Base-by-base conservation (phyloP, 2,329 filamentous ascomycete genomes). In the Proliferodiscus dingleyae region DNA sequence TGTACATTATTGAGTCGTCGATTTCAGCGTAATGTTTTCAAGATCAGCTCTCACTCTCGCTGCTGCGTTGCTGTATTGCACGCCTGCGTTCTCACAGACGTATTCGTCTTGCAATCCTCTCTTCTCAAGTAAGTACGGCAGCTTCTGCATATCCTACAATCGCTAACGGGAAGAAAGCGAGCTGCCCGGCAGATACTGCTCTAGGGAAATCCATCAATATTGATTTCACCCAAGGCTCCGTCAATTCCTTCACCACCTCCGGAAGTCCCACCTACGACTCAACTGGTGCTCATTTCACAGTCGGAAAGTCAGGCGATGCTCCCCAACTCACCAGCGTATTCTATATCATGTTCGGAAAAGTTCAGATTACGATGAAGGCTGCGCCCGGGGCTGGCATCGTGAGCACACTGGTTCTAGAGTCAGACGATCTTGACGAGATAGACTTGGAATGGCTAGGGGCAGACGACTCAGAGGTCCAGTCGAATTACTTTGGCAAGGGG, bases 281-380 rank as follows among this genome's bases (percentile, higher is more conserved):
- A 46, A 78, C 90, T 63, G 93, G 93, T 48, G 90, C 78, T 21
- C 79, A 78, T 13, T 94, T 98, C 65, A 89, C 87, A 21, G 83
- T 98, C 42, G 68, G 80, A 42, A 71, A 82, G 61, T 75, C 82
- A 41, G 90, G 91, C 46, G 88, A 98, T 63, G 80, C 89, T 3
- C 93, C 93, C 0, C 85, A 91, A 65, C 79, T 98, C 50, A 77
- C 78, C 54, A 95, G 89, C 50, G 80, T 93, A 60, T 97, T 95
- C 79, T 97, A 96, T 74, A 95, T 98, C 71, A 97, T 98, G 93
- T 98, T 96, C 65, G 93, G 93, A 56, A 86, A 84, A 53, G 87
- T 96, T 62, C 86, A 95, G 55, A 80, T 90, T 56, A 83, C 80
- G 24, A 77, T 96, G 72, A 90, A 91, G 68, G 82, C 88, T 21